These are phyloP conservation scores for Metschnikowia gruessii DNA, from an alignment of 805 yeast species.

Conservation along the genomic window DNA sequence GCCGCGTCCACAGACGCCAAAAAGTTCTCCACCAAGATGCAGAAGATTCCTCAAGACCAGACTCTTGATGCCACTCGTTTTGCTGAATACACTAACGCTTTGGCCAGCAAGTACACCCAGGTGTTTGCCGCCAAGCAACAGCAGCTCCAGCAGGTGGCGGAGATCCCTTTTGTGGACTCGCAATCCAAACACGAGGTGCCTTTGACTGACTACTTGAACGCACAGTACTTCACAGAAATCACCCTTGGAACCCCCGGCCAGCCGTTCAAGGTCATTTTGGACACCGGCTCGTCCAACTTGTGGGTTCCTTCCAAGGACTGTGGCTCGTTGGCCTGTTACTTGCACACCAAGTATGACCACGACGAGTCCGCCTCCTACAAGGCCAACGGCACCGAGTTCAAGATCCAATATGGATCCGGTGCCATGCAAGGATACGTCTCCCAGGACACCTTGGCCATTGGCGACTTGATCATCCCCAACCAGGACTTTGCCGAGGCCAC, in stretches of 20 bases:
- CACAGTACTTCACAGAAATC: slow-evolving; percentile 94
- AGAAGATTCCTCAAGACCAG: slow-evolving; percentile 57
- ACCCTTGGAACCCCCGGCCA: slow-evolving; percentile 92
- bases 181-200: slow-evolving; percentile 62
- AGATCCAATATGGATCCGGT: slow-evolving; percentile 91
- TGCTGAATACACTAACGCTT: slow-evolving; percentile 51
- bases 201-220: slow-evolving; percentile 88
- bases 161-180: slow-evolving; percentile 18
- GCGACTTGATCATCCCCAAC: slow-evolving; percentile 77
- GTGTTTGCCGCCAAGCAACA: slow-evolving; percentile 36
- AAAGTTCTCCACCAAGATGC: slow-evolving; percentile 53
- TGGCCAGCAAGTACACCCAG: slow-evolving; percentile 60
- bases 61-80: slow-evolving; percentile 50
- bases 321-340: slow-evolving; percentile 89
- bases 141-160: slow-evolving; percentile 23
- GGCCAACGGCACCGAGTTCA: slow-evolving; percentile 81
- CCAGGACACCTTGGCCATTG: slow-evolving; percentile 76
- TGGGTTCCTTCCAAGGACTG: slow-evolving; percentile 95
- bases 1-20: slow-evolving; percentile 45
- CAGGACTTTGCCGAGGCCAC: slow-evolving; percentile 98
- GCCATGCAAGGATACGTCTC: slow-evolving; percentile 89
- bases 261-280: slow-evolving; percentile 87
- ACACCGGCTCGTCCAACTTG: slow-evolving; percentile 94
- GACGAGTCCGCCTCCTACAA: slow-evolving; percentile 77
- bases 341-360: slow-evolving; percentile 90